Evolutionary conservation across 169 alveolate species (phyloP).

Genomic region (Cryptosporidium viatorum): DNA sequence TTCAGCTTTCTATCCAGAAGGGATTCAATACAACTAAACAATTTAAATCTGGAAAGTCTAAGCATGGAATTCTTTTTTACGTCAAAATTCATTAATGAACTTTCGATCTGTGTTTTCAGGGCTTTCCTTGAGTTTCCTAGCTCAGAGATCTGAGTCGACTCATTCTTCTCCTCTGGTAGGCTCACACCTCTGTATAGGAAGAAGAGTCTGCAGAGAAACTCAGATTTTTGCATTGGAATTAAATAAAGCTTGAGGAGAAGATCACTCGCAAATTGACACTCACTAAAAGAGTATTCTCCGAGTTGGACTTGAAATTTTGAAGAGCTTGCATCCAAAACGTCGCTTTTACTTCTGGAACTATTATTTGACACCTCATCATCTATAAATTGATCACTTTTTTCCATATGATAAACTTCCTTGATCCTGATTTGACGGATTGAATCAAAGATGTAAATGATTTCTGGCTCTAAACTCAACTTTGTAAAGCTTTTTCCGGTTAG

Average conservation of each 20-base stretch:
- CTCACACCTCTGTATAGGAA: conserved; percentile 40
- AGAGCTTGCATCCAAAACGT: not conserved
- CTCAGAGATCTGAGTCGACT: not conserved
- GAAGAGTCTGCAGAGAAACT: conserved; percentile 14
- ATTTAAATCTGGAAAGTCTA: conserved; percentile 31
- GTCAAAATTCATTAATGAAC: not conserved
- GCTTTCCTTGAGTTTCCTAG: not conserved
- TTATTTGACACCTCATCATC: not conserved
- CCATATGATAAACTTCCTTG: not conserved
- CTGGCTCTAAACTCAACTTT: not conserved
- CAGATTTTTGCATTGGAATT: conserved; percentile 17
- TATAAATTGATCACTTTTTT: not conserved
- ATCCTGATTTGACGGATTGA: conserved; percentile 4
- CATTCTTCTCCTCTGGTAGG: not conserved
- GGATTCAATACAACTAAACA: conserved; percentile 24
- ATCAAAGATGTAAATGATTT: conserved; percentile 37
- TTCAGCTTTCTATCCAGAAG: not conserved
- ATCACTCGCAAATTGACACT: conserved; percentile 36
- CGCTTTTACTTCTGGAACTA: not conserved
- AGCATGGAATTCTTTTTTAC: not conserved
- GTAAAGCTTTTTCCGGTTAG: not conserved
- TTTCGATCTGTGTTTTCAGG: not conserved
- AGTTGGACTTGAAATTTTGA: not conserved
- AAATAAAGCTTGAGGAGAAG: conserved; percentile 25
- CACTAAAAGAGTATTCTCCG: not conserved